Base-by-base conservation (phyloP, 2,329 filamentous ascomycete genomes). In the Aspergillus hiratsukae region DNA sequence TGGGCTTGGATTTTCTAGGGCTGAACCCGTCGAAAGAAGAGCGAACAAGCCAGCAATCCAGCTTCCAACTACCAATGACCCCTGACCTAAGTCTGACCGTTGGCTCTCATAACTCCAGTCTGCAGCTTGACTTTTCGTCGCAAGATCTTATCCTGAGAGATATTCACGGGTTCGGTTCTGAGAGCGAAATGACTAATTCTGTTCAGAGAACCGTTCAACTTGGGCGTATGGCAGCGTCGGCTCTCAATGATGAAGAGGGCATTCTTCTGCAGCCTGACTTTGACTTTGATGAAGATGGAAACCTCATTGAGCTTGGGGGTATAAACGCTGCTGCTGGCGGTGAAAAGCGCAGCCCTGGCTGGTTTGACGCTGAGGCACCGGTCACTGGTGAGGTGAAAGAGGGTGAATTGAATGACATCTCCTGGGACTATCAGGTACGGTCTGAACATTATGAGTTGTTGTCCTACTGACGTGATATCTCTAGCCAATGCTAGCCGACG, bases 231-330 rank as follows among this genome's bases (percentile, higher is more conserved):
- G 43, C 58, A 55, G 57, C 45, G 52, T 68, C 61, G 7, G 53
- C 69, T 51, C 63, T 72, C 21, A 72, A 73, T 43, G 72, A 79
- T 17, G 78, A 79, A 51, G 73, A 72, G 10, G 74, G 79, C 21
- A 69, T 79, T 19, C 70, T 81, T 55, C 69, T 79, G 35, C 81
- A 84, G n/a, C 75, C 79, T 23, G 80, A 81, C 52, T 85, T 88
- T 62, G 80, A 78, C 40, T 81, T 88, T 60, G 85, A 86, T 61
- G 83, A 79, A 14, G 79, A 87, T 58, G 85, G 85, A 7, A 81
- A 83, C 60, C 71, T 87, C 4, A 67, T 82, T 29, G 81, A 84
- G 51, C 66, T 82, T 48, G 62, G 62, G 27, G 51, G 37, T 9
- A 55, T 45, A 3, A 48, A 59, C 14, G 49, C 51, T 14, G 49